Evolutionary conservation across 352 stramenopile genomes (phyloP).

Genomic region (Pythium sp.): DNA sequence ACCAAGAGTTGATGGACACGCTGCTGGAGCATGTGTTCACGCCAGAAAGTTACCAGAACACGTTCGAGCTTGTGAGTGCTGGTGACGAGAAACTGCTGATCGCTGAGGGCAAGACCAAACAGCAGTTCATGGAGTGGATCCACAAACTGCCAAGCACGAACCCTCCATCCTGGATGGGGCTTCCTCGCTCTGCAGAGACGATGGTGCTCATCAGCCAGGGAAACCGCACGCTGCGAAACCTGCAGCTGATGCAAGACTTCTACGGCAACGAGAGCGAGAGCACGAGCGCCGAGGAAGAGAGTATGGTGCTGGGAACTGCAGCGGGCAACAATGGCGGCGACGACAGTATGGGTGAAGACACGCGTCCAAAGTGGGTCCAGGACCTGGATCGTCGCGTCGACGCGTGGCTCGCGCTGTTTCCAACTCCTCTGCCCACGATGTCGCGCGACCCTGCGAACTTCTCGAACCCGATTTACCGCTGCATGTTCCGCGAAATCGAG

Average conservation of each 20-base stretch:
- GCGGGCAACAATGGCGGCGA: conserved; percentile 25
- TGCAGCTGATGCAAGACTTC: conserved; percentile 82
- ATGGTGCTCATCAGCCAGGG: conserved; percentile 87
- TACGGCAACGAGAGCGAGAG: conserved; percentile 61
- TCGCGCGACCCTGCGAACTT: conserved; percentile 56
- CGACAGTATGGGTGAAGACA: conserved; percentile 30
- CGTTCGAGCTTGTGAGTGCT: conserved; percentile 58
- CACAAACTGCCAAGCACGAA: conserved; percentile 86
- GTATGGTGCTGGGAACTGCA: conserved; percentile 48
- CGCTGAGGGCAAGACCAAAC: conserved; percentile 88
- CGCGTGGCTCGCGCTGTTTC: conserved; percentile 63
- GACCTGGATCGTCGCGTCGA: conserved; percentile 70
- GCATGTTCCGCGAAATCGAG: conserved; percentile 87
- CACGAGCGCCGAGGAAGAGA: conserved; percentile 43
- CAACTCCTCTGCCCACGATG: conserved; percentile 39
- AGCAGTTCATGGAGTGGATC: conserved; percentile 91
- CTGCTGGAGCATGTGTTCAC: conserved; percentile 94
- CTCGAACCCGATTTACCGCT: conserved; percentile 90
- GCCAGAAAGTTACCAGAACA: conserved; percentile 92
- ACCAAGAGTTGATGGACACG: conserved; percentile 95
- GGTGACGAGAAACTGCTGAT: conserved; percentile 63
- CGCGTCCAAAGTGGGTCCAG: conserved; percentile 78
- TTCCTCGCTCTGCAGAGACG: conserved; percentile 90
- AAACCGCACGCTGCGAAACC: conserved; percentile 69
- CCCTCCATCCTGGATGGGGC: conserved; percentile 90